Percentiles rank a stretch among this genome's conserved stretches.
Evolutionary conservation across 129 eudicot species (phyloP).

Genomic region (Scalesia atractyloides): DNA sequence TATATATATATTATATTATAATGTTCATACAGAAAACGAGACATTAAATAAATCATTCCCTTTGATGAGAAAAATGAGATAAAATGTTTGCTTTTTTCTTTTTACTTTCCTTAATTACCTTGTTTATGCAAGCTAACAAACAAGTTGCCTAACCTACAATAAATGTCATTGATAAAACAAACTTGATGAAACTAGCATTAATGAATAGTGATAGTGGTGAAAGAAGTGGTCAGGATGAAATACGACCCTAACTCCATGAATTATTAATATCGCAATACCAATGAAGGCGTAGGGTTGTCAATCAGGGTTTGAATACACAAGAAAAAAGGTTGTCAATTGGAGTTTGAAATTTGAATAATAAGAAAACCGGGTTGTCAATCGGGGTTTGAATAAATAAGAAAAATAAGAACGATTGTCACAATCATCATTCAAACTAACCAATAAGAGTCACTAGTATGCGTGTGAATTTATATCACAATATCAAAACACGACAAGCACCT

Average conservation of each 20-base stretch:
- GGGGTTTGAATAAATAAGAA: too few relatives aligned
- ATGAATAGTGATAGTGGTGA: background rate
- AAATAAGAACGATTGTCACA: too few relatives aligned
- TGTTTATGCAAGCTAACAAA: background rate
- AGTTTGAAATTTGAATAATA: too few relatives aligned
- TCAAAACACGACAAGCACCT: too few relatives aligned
- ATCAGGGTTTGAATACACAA: background rate
- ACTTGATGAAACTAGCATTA: background rate
- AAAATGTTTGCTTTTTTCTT: background rate
- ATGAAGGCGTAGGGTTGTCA: too few relatives aligned
- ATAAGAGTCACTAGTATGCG: too few relatives aligned
- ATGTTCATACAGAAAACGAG: too few relatives aligned
- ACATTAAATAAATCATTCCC: too few relatives aligned
- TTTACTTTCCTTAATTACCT: background rate
- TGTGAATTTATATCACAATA: too few relatives aligned
- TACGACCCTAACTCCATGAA: background rate
- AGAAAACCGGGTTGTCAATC: too few relatives aligned
- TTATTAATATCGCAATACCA: background rate
- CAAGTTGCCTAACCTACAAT: conserved; percentile 3
- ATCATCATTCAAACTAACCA: too few relatives aligned
- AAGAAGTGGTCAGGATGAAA: background rate
- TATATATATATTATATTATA: too few relatives aligned
- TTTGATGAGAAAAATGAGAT: background rate
- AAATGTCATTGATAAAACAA: background rate
- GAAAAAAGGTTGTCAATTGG: background rate